phyloP scores from a whole-genome alignment of 495 filamentous ascomycete species.

The Penicillium waksmanii region DNA sequence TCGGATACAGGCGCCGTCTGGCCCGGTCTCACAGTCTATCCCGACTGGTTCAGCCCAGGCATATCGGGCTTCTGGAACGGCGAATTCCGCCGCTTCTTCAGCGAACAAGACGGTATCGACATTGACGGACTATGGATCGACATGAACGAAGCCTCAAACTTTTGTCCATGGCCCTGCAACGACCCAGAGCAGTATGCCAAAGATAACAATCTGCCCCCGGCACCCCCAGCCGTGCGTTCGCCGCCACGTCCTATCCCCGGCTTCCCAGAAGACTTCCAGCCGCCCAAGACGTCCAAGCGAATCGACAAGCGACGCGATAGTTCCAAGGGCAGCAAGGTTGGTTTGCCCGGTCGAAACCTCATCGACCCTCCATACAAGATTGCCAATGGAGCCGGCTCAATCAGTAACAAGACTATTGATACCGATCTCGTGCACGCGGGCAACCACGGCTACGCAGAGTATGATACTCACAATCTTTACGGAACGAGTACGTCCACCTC shows the following conservation, averaged over 20 bases:
- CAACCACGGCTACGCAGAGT: slow-evolving; percentile 67
- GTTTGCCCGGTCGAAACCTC: slow-evolving; percentile 66
- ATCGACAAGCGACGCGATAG: slow-evolving; percentile 13
- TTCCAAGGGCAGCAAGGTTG: slow-evolving; percentile 41
- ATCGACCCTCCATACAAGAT: slow-evolving; percentile 76
- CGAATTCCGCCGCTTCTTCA: slow-evolving; percentile 74
- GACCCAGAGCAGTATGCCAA: slow-evolving; percentile 58
- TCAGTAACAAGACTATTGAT: slow-evolving; percentile 74
- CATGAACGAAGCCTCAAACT: slow-evolving; percentile 77
- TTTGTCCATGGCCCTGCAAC: slow-evolving; percentile 74
- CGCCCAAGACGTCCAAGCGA: slow-evolving; percentile 33
- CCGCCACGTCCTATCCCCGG: slow-evolving; percentile 68
- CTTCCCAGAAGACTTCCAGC: slow-evolving; percentile 74
- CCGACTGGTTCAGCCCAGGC: slow-evolving; percentile 80
- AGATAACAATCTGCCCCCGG: slow-evolving; percentile 65
- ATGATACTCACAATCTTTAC: slow-evolving; percentile 86
- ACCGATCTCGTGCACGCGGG: slow-evolving; percentile 71
- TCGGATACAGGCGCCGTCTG: slow-evolving; percentile 65
- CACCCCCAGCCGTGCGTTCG: slow-evolving; percentile 62
- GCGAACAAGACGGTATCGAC: slow-evolving; percentile 65
- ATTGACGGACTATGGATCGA: slow-evolving; percentile 91
- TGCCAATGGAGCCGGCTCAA: slow-evolving; percentile 68
- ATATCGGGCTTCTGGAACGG: slow-evolving; percentile 73
- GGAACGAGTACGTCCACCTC: slow-evolving; percentile 61
- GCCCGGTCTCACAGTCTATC: slow-evolving; percentile 80